Base-by-base conservation (phyloP, 2,329 filamentous ascomycete genomes). In the Dryadomyces sulphureus region DNA sequence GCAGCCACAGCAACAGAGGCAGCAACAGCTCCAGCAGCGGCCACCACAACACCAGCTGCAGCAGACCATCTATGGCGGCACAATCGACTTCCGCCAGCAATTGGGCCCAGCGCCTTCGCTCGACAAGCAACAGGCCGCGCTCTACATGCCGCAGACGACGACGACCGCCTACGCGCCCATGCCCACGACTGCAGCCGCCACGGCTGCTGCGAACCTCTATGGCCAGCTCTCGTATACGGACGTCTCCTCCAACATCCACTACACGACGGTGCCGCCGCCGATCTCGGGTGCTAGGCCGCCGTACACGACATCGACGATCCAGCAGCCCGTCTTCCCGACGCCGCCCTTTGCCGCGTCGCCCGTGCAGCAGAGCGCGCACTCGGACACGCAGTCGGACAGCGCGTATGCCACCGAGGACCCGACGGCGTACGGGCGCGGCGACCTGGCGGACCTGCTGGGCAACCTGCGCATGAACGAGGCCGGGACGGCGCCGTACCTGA, bases 401-500 rank as follows among this genome's bases (percentile, higher is more conserved):
- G 48, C 51, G 9, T 75, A 77, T 50, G 72, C 77, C 7, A 54
- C 51, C 16, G 49, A 51, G 9, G 50, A 53, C 5, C 69, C 72
- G 24, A 77, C 83, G 41, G 68, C 76, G 34, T 83, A 83, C 49
- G 78, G 75, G 25, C 75, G 83, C 46, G 75, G 81, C 35, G 81
- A 84, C 55, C 70, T 94, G 3, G 78, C 81, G 12, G 84, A 93
- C 56, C 77, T 92, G 11, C 69, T 96, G 35, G 90, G 90, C 7
- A 83, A 86, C 38, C 69, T 96, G 14, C 89, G 85, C 57, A 87
- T 96, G 55, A 83, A 93, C 50, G 84, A 90, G 57, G 81, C 78
- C 36, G 90, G 88, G 50, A 83, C 88, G 60, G 87, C 90, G 24
- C 87, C 87, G 2, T 96, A 95, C 63, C 76, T 96, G 27, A 81